Percentiles rank a stretch among this genome's conserved stretches.
Evolutionary conservation across 306 rosid species (phyloP).

Genomic region (Vicia sativa): DNA sequence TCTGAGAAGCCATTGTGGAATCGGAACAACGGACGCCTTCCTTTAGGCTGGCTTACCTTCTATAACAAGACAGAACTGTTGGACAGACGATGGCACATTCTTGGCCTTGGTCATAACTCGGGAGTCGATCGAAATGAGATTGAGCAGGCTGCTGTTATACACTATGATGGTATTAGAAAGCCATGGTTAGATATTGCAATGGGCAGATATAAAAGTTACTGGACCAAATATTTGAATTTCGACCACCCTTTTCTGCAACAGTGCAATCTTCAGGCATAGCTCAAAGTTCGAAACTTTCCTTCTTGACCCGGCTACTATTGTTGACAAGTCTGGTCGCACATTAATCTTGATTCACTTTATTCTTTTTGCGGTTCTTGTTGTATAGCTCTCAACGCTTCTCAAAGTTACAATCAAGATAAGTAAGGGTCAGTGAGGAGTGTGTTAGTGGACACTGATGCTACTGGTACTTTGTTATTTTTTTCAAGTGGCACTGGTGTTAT

Average conservation of each 20-base stretch:
- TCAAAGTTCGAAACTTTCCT: slow-evolving; percentile 1
- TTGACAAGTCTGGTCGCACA: slow-evolving; percentile 29
- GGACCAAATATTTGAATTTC: slow-evolving; percentile 69
- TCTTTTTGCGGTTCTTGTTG: slow-evolving; percentile 60
- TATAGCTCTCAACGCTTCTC: slow-evolving; percentile 43
- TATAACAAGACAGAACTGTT: slow-evolving; percentile 38
- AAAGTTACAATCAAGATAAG: slow-evolving; percentile 45
- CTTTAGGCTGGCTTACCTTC: slow-evolving; percentile 44
- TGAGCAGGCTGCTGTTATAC: slow-evolving; percentile 40
- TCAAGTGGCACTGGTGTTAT: not conserved
- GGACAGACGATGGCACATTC: slow-evolving; percentile 39
- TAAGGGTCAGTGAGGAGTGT: slow-evolving; percentile 25
- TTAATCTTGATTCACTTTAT: slow-evolving; percentile 39
- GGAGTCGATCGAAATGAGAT: slow-evolving; percentile 36
- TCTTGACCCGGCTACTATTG: slow-evolving; percentile 9
- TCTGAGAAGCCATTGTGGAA: slow-evolving; percentile 30
- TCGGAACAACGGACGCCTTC: slow-evolving; percentile 18
- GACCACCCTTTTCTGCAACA: slow-evolving; percentile 70
- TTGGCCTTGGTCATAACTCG: slow-evolving; percentile 42
- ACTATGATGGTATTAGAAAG: slow-evolving; percentile 42
- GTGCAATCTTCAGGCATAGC: slow-evolving; percentile 79
- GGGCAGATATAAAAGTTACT: slow-evolving; percentile 68
- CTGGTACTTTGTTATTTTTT: slow-evolving; percentile 20
- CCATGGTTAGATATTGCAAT: slow-evolving; percentile 64
- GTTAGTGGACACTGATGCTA: slow-evolving; percentile 26